Conservation (phyloP, 139 green algal genomes). For the Coccomyxa sp. region DNA sequence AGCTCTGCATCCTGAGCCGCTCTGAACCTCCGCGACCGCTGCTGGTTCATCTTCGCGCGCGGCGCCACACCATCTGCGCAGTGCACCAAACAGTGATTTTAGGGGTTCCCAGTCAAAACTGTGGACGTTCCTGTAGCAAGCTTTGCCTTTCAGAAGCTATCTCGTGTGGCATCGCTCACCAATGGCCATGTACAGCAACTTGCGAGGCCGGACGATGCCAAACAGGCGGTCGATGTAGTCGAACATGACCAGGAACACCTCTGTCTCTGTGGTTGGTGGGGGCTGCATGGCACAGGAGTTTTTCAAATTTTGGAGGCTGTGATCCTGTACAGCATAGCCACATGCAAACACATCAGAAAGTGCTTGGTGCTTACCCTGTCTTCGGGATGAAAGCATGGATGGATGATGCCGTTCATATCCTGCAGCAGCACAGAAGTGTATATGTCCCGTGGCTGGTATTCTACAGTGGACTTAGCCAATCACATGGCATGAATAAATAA, state of each 20-base stretch:
- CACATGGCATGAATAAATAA: no score
- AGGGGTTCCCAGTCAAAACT: not conserved
- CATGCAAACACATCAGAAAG: not conserved
- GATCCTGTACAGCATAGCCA: not conserved
- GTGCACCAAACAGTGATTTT: not conserved
- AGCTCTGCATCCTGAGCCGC: constrained; percentile 86
- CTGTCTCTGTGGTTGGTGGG: constrained; percentile 84
- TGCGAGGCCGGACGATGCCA: constrained; percentile 90
- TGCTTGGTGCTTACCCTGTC: constrained; percentile 59
- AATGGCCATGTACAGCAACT: constrained; percentile 98
- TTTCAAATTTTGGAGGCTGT: not conserved
- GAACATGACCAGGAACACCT: constrained; percentile 98
- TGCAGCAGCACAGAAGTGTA: constrained; percentile 20
- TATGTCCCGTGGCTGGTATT: not conserved
- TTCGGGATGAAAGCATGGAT: constrained; percentile 99
- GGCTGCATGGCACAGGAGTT: constrained; percentile 35
- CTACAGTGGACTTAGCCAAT: not conserved
- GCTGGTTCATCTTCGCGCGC: constrained; percentile 99
- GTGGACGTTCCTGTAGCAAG: not conserved
- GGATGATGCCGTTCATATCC: constrained; percentile 99
- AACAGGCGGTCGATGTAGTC: constrained; percentile 99
- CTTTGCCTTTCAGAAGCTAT: not conserved
- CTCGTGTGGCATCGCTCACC: constrained; percentile 42
- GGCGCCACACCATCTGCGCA: constrained; percentile 90
- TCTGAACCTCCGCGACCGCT: constrained; percentile 92